Evolutionary conservation across 2,329 filamentous ascomycete species (phyloP).

Genomic region (Polychaeton citri): DNA sequence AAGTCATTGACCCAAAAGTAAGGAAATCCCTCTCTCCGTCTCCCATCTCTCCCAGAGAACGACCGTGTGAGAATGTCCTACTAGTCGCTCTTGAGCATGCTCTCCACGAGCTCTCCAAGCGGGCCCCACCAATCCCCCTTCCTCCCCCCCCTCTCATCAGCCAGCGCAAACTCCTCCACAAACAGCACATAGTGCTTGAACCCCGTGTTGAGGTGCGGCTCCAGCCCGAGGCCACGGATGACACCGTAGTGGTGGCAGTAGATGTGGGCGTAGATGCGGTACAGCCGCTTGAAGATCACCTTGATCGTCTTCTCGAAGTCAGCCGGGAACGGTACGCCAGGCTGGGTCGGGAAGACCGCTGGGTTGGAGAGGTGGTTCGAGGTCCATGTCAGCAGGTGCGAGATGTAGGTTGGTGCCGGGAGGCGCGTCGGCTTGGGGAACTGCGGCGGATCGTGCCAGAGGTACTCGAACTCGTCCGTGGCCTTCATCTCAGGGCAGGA

Average conservation of each 20-base stretch:
- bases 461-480: conserved; percentile 99
- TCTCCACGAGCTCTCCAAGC: conserved; percentile 88
- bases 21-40: too few relatives aligned
- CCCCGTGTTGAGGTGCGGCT: conserved; percentile 95
- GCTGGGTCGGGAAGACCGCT: conserved; percentile 59
- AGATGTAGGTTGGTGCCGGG: conserved; percentile 92
- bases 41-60: too few relatives aligned
- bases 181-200: conserved; percentile 99
- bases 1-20: too few relatives aligned
- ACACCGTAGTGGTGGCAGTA: conserved; percentile 99
- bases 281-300: conserved; percentile 99
- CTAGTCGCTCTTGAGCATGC: conserved; percentile 89
- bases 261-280: conserved; percentile 92
- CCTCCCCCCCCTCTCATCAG: conserved; percentile 56
- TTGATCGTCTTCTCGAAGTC: conserved; percentile 86
- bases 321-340: conserved; percentile 81
- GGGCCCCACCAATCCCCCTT: conserved; percentile 84
- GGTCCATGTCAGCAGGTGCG: conserved; percentile 95
- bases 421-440: conserved; percentile 97
- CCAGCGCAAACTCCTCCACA: conserved; percentile 88
- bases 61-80: too few relatives aligned
- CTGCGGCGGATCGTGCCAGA: conserved; percentile 93
- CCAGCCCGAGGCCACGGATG: conserved; percentile 83
- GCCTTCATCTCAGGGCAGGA: conserved; percentile 99
- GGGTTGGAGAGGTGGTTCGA: conserved; percentile 94